Percentiles rank a stretch among this genome's conserved stretches.
Evolutionary conservation across 2,329 filamentous ascomycete genomes (phyloP).

Genomic region (Talaromyces verruculosus): DNA sequence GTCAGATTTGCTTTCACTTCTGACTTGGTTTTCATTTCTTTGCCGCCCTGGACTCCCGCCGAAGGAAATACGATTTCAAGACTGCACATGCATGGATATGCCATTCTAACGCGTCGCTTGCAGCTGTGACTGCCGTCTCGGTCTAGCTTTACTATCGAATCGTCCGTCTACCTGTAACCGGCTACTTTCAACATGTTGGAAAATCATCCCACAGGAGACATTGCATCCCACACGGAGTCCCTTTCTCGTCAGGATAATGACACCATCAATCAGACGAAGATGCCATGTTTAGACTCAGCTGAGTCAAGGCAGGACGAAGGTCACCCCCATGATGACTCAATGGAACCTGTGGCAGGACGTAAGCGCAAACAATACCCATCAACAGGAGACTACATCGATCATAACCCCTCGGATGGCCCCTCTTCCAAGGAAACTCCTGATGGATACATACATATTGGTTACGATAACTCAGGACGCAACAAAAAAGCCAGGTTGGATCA

Average conservation of each 20-base stretch:
- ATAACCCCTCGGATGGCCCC: neutral
- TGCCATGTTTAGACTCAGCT: neutral
- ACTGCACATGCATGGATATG: neutral
- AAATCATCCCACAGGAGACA: neutral
- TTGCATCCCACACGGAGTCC: neutral
- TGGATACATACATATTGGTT: neutral
- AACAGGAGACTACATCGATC: neutral
- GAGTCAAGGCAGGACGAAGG: neutral
- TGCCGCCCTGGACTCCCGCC: neutral
- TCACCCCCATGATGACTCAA: neutral
- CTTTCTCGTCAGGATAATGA: constrained; percentile 11
- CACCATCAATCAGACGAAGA: neutral
- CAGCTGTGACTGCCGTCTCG: constrained; percentile 10
- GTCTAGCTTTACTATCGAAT: neutral
- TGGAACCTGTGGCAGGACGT: constrained; percentile 16
- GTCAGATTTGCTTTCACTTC: constrained; percentile 5
- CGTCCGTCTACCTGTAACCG: neutral
- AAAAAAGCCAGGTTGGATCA: constrained; percentile 16
- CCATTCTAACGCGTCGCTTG: constrained; percentile 6
- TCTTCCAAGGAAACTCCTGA: neutral
- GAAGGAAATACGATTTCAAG: neutral
- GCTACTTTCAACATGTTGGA: constrained; percentile 7
- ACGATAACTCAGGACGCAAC: neutral
- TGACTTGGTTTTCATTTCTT: constrained; percentile 11
- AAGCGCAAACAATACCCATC: constrained; percentile 22